phyloP scores from a whole-genome alignment of 2,329 filamentous ascomycete species.

The Aspergillus viridinutans region DNA sequence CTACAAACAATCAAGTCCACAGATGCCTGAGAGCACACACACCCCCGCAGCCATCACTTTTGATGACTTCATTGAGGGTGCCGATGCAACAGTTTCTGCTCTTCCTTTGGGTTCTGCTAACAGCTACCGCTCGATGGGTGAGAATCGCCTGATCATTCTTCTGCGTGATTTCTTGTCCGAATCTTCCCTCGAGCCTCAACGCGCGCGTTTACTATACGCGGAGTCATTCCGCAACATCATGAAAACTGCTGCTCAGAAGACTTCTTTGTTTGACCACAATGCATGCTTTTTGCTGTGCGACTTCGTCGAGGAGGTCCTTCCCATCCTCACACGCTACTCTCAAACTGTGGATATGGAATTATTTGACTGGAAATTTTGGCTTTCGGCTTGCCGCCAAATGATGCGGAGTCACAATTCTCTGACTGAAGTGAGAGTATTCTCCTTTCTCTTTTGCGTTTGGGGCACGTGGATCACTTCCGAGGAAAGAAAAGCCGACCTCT shows the following conservation, averaged over 20 bases:
- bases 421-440: slow-evolving; percentile 79
- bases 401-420: slow-evolving; percentile 80
- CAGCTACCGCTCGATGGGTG: slow-evolving; percentile 74
- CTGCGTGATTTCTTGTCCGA: slow-evolving; percentile 75
- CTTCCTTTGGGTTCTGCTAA: slow-evolving; percentile 64
- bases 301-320: slow-evolving; percentile 76
- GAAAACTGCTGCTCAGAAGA: slow-evolving; percentile 69
- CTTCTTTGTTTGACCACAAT: slow-evolving; percentile 74
- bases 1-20: slow-evolving; percentile 60
- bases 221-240: slow-evolving; percentile 69
- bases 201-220: slow-evolving; percentile 67
- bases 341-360: slow-evolving; percentile 43
- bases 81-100: slow-evolving; percentile 64
- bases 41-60: slow-evolving; percentile 56
- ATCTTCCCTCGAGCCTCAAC: slow-evolving; percentile 49
- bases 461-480: slow-evolving; percentile 63
- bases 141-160: slow-evolving; percentile 78
- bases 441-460: slow-evolving; percentile 79
- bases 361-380: slow-evolving; percentile 72
- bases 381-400: slow-evolving; percentile 73
- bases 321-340: slow-evolving; percentile 60
- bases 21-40: slow-evolving; percentile 44
- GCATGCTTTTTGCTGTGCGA: slow-evolving; percentile 89
- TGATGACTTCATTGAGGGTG: slow-evolving; percentile 59
- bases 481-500: slow-evolving; percentile 64